A percentile compares a stretch with the other conserved stretches of the same genome.
phyloP scores from a whole-genome alignment of 2,329 filamentous ascomycete species.

The Colletotrichum sansevieriae region DNA sequence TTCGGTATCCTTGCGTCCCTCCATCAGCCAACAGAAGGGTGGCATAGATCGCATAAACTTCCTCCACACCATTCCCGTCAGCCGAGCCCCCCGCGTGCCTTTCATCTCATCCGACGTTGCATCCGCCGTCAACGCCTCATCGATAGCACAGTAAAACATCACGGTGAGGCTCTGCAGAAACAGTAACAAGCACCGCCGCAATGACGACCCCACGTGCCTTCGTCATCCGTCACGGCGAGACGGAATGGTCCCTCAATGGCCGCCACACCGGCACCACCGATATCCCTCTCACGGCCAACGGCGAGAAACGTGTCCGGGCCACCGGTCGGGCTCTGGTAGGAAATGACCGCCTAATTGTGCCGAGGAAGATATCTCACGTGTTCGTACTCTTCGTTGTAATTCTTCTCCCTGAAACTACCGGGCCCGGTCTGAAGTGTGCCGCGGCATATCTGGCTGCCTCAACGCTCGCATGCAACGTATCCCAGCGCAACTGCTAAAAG shows the following conservation, averaged over 20 bases:
- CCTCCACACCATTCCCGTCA: slow-evolving; percentile 4
- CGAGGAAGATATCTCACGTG: slow-evolving; percentile 85
- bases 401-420: neutral
- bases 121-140: slow-evolving; percentile 13
- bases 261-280: slow-evolving; percentile 89
- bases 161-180: neutral
- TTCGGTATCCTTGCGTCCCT: slow-evolving; percentile 18
- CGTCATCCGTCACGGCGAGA: slow-evolving; percentile 91
- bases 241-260: slow-evolving; percentile 92
- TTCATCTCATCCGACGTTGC: slow-evolving; percentile 16
- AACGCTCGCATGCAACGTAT: neutral
- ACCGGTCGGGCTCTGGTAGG: slow-evolving; percentile 90
- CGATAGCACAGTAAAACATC: neutral
- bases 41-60: slow-evolving; percentile 27
- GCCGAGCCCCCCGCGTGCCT: neutral
- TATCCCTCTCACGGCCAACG: slow-evolving; percentile 84
- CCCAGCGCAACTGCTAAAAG: slow-evolving; percentile 6
- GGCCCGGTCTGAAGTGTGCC: too few relatives aligned
- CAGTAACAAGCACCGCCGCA: neutral
- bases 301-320: slow-evolving; percentile 79
- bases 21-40: slow-evolving; percentile 13
- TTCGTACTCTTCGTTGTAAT: slow-evolving; percentile 56
- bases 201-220: slow-evolving; percentile 77
- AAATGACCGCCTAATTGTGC: slow-evolving; percentile 85
- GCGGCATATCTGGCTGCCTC: too few relatives aligned